A percentile compares a stretch with the other conserved stretches of the same genome.
Evolutionary conservation across 2,329 filamentous ascomycete species (phyloP).

Genomic region (Fusarium stilboides): DNA sequence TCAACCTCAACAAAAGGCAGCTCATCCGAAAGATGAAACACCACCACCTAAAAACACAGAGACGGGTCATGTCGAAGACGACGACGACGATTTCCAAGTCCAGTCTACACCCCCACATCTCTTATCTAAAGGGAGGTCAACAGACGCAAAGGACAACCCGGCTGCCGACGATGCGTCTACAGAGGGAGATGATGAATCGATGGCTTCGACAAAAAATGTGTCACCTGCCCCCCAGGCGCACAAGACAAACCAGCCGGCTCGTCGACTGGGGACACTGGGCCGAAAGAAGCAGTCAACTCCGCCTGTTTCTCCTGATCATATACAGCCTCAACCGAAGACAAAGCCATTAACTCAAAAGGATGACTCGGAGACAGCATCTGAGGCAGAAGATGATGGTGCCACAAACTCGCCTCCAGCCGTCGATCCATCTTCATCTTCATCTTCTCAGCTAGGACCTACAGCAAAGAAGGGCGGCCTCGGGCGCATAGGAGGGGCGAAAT

Average conservation of each 20-base stretch:
- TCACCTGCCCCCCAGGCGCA: slow-evolving; percentile 21
- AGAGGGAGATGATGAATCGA: slow-evolving; percentile 52
- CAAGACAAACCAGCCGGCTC: slow-evolving; percentile 35
- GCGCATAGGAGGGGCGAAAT: slow-evolving; percentile 58
- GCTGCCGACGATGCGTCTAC: slow-evolving; percentile 52
- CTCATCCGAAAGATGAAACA: slow-evolving; percentile 19
- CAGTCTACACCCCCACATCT: slow-evolving; percentile 64
- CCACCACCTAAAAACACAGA: slow-evolving; percentile 38
- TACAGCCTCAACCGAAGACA: slow-evolving; percentile 17
- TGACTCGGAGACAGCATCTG: slow-evolving; percentile 62
- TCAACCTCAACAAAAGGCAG: slow-evolving; percentile 33
- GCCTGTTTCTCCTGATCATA: slow-evolving; percentile 39
- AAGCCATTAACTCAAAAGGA: slow-evolving; percentile 31
- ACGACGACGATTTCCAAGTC: slow-evolving; percentile 68
- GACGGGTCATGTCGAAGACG: slow-evolving; percentile 51
- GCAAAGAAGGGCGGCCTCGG: slow-evolving; percentile 57
- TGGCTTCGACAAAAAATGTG: slow-evolving; percentile 13
- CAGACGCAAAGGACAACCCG: slow-evolving; percentile 17
- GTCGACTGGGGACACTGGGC: slow-evolving; percentile 57
- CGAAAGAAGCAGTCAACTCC: slow-evolving; percentile 52
- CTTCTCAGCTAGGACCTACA: slow-evolving; percentile 44
- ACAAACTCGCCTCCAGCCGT: slow-evolving; percentile 45
- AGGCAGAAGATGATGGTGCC: slow-evolving; percentile 55
- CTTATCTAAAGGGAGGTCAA: slow-evolving; percentile 47
- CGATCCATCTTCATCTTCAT: slow-evolving; percentile 34